Conservation (phyloP, 108 stramenopile species). For the Nitzschia inconspicua region DNA sequence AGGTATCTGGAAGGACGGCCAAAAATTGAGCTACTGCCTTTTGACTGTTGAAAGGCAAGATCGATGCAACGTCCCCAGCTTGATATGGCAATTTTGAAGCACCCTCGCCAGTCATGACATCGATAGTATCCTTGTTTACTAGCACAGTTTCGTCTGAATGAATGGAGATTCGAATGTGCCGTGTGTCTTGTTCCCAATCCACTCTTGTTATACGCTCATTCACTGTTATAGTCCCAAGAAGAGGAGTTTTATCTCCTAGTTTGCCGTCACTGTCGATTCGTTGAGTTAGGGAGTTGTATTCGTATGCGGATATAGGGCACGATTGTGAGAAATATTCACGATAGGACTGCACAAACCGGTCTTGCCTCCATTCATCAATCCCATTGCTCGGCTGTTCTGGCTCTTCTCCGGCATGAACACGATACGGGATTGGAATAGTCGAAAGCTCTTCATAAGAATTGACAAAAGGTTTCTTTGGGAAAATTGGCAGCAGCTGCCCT, state of each 20-base stretch:
- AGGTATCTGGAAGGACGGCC: constrained; percentile 47
- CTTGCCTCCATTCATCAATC: constrained; percentile 44
- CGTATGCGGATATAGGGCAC: constrained; percentile 66
- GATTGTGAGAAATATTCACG: constrained; percentile 49
- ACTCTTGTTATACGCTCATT: constrained; percentile 67
- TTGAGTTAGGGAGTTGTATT: constrained; percentile 24
- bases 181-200: constrained; percentile 79
- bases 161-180: constrained; percentile 55
- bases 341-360: constrained; percentile 33
- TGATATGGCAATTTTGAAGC: constrained; percentile 43
- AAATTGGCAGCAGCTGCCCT: constrained; percentile 23
- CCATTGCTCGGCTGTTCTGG: neutral
- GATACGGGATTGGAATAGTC: neutral
- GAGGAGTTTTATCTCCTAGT: constrained; percentile 8
- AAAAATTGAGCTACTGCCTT: constrained; percentile 57
- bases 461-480: neutral
- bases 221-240: constrained; percentile 41
- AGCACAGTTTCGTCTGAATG: neutral
- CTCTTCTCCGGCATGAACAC: neutral
- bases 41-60: constrained; percentile 61
- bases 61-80: constrained; percentile 76
- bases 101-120: neutral
- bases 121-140: neutral
- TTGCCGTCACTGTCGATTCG: neutral
- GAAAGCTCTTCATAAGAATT: neutral